Conservation (phyloP, 2,329 filamentous ascomycete species). For the Penicillium sp. region DNA sequence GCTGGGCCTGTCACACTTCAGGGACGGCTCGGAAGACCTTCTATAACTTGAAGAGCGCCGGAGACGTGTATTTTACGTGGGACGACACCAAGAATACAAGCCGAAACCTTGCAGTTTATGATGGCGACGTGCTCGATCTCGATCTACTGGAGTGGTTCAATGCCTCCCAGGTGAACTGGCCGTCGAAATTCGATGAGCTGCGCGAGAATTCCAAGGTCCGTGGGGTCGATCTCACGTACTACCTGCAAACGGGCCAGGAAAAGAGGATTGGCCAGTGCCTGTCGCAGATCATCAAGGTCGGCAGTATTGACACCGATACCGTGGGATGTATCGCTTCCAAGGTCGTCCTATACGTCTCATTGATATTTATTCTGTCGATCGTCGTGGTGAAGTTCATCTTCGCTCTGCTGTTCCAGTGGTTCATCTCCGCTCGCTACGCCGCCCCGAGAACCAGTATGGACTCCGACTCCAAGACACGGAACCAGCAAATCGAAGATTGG, state of each 20-base stretch:
- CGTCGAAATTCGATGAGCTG: constrained; percentile 69
- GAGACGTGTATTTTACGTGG: constrained; percentile 95
- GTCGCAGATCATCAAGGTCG: constrained; percentile 88
- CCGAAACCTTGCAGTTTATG: constrained; percentile 88
- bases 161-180: constrained; percentile 64
- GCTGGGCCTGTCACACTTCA: constrained; percentile 82
- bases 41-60: constrained; percentile 61
- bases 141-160: constrained; percentile 88
- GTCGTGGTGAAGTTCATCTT: constrained; percentile 80
- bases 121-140: constrained; percentile 83
- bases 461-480: constrained; percentile 70
- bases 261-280: constrained; percentile 80
- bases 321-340: constrained; percentile 96
- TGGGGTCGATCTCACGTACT: constrained; percentile 79
- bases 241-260: constrained; percentile 68
- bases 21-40: constrained; percentile 61
- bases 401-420: constrained; percentile 90
- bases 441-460: constrained; percentile 76
- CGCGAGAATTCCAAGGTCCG: constrained; percentile 61
- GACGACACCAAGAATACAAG: constrained; percentile 80
- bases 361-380: constrained; percentile 84
- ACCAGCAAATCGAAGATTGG: constrained; percentile 95
- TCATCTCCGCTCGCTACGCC: constrained; percentile 75
- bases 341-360: constrained; percentile 87
- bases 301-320: constrained; percentile 87